Conservation (phyloP, 352 stramenopile genomes). For the Phytopythium ostracodes region DNA sequence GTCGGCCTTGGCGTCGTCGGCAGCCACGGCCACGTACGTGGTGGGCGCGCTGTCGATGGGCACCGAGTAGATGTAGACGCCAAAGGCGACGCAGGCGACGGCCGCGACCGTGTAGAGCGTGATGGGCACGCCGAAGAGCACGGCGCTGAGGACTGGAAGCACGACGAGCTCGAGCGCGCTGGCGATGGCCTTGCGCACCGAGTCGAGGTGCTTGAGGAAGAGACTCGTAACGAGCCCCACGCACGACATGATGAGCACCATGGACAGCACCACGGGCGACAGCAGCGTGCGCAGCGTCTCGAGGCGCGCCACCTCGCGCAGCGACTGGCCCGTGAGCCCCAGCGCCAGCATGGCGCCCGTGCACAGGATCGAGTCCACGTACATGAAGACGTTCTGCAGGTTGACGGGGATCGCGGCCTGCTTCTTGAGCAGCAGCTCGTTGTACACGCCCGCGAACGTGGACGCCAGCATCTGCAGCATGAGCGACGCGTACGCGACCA, state of each 20-base stretch:
- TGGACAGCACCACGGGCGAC: conserved; percentile 67
- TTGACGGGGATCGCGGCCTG: conserved; percentile 65
- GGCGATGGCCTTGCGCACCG: conserved; percentile 74
- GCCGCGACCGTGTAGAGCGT: conserved; percentile 50
- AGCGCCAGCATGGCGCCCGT: conserved; percentile 62
- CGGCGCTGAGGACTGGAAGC: conserved; percentile 49
- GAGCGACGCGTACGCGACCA: conserved; percentile 55
- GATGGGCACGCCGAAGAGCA: conserved; percentile 61
- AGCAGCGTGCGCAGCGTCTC: conserved; percentile 56
- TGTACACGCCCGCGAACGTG: conserved; percentile 82
- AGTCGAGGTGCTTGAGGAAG: conserved; percentile 80
- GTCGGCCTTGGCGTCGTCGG: neutral
- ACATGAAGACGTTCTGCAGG: conserved; percentile 86
- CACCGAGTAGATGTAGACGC: conserved; percentile 79
- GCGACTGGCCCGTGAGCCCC: conserved; percentile 65
- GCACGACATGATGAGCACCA: conserved; percentile 83
- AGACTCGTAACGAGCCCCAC: conserved; percentile 80
- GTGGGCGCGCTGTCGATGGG: conserved; percentile 27
- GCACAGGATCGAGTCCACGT: conserved; percentile 75
- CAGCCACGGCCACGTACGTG: neutral
- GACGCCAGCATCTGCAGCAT: conserved; percentile 78
- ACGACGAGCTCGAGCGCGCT: conserved; percentile 75
- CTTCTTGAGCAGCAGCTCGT: conserved; percentile 80
- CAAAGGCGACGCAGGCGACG: conserved; percentile 63
- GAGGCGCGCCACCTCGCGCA: conserved; percentile 41